Conservation (phyloP, 140 eudicot genomes). For the Oenanthe javanica region DNA sequence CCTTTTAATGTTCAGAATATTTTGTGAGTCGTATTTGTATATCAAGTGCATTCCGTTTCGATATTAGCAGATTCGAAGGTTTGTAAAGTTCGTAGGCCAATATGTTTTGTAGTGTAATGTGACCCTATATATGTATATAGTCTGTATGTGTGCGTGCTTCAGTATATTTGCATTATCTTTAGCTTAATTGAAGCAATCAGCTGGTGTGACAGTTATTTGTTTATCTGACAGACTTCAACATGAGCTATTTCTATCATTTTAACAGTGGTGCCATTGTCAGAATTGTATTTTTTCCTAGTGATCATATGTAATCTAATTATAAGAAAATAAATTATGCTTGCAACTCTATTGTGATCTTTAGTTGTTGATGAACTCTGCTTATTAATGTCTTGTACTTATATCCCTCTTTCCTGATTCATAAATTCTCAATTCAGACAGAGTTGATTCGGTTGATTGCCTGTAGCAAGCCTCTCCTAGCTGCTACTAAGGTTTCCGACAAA, state of each 20-base stretch:
- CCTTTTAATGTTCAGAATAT: background rate
- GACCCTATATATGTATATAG: background rate
- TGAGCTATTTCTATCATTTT: background rate
- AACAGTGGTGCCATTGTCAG: background rate
- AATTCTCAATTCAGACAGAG: conserved; percentile 59
- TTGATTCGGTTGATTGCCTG: conserved; percentile 63
- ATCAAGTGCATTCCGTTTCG: background rate
- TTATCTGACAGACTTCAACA: background rate
- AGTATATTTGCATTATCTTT: too few species aligned
- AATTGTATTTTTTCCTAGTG: background rate
- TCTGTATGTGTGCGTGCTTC: too few species aligned
- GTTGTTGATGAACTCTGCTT: background rate
- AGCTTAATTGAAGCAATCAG: background rate
- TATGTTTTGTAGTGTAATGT: background rate
- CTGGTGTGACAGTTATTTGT: background rate
- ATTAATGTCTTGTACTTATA: background rate
- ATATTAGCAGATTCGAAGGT: background rate
- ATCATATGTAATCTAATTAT: background rate
- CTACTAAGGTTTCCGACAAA: conserved; percentile 68
- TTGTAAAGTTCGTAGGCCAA: too few species aligned
- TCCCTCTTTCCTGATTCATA: conserved; percentile 15
- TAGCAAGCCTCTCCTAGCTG: conserved; percentile 71
- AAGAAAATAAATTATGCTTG: background rate
- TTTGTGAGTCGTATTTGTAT: background rate
- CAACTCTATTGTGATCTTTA: background rate